These are phyloP conservation scores for Wallemia mellicola DNA, from an alignment of 1,284 basidiomycete species.

Conservation along the genomic window DNA sequence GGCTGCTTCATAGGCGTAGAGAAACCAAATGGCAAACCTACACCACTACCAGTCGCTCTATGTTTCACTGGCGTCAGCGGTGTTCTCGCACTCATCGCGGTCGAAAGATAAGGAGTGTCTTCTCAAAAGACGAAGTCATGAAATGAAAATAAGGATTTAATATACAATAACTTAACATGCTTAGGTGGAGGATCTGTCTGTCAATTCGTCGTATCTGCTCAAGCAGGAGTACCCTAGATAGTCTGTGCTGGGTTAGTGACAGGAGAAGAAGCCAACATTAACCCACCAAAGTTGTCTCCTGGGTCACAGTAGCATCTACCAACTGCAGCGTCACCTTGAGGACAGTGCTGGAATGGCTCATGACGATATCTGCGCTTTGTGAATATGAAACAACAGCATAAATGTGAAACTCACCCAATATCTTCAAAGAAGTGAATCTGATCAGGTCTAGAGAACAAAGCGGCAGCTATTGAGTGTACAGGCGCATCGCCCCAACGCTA, in stretches of 20 bases:
- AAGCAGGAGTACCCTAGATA: slow-evolving; percentile 1
- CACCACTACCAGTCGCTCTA: neutral
- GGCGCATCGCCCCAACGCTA: slow-evolving; percentile 65
- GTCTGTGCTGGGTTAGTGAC: neutral
- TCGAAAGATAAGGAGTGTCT: neutral
- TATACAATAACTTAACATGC: neutral
- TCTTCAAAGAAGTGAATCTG: slow-evolving; percentile 35
- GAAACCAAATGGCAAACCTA: neutral
- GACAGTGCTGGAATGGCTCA: slow-evolving; percentile 31
- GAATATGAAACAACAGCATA: too few species aligned
- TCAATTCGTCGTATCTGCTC: neutral
- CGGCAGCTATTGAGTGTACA: slow-evolving; percentile 47
- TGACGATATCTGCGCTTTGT: slow-evolving; percentile 1
- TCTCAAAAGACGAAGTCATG: neutral
- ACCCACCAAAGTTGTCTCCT: neutral
- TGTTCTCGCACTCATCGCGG: neutral
- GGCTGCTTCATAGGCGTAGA: neutral
- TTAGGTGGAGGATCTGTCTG: neutral
- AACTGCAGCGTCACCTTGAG: slow-evolving; percentile 23
- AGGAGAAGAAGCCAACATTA: neutral
- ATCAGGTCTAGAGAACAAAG: slow-evolving; percentile 35
- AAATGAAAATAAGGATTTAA: neutral
- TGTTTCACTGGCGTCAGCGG: neutral
- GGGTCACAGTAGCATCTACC: slow-evolving; percentile 16
- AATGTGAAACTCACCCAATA: slow-evolving; percentile 16